Base-by-base conservation (phyloP, 345 rosid species). In the Rubroshorea leprosula region DNA sequence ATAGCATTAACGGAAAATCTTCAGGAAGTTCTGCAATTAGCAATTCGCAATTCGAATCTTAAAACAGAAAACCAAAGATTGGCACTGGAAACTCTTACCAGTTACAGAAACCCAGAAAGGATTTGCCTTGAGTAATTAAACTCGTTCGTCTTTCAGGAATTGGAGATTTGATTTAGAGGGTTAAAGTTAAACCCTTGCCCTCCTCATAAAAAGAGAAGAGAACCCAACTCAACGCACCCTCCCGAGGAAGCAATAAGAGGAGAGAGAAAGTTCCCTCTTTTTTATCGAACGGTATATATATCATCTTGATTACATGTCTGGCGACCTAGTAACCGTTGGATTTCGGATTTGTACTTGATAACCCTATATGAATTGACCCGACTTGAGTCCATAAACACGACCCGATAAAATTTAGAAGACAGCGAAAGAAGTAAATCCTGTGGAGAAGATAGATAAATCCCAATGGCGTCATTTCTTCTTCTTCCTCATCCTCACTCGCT, bases 401-500 rank as follows among this genome's bases (percentile, higher is more conserved):
- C 41, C 41, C 41, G 41, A 35, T 35, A 35, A 35, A 35, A 35
- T 35, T 35, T 13, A 8, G 11, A 35, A 35, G 11, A 35, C 7
- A 35, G 12, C 12, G 12, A 35, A 35, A 35, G 12, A 6, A 13
- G 5, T 6, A 35, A 35, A 35, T 6, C 41, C 41, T 8, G 12
- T 35, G 41, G 1, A 35, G 41, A 35, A 35, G 41, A 6, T 35
- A 13, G 41, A 35, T 35, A 35, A 35, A 35, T 13, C 41, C 41
- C 41, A n/a, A 35, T 35, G 41, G 41, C 41, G 41, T 35, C 41
- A 35, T 35, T 35, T 84, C 83, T 78, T 72, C 41, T 35, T 13
- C 79, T 74, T 66, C 78, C 69, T 31, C 74, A 74, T 60, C 83
- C 89, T 46, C 67, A 74, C 50, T 62, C 72, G 3, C 61, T 68